These are phyloP conservation scores for Brasilioporus rufonigricans DNA, from an alignment of 768 basidiomycete species.

Conservation along the genomic window DNA sequence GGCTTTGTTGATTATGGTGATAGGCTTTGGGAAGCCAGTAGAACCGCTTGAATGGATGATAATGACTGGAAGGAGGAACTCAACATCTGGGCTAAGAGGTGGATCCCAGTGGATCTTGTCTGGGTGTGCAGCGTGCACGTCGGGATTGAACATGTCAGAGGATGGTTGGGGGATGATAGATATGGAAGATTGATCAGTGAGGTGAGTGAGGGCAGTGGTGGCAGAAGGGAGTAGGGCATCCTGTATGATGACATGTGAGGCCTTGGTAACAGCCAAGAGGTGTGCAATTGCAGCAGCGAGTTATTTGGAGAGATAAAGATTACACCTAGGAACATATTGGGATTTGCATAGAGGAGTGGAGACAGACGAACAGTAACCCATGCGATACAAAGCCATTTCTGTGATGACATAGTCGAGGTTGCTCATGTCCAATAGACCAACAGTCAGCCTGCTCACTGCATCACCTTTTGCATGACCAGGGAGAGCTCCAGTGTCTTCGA, in stretches of 20 bases:
- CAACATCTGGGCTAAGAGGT: slow-evolving; percentile 20
- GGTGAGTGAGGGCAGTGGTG: slow-evolving; percentile 11
- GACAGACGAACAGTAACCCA: slow-evolving; percentile 29
- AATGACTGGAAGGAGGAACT: slow-evolving; percentile 19
- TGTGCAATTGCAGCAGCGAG: slow-evolving; percentile 46
- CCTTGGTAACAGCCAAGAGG: slow-evolving; percentile 32
- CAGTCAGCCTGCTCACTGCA: slow-evolving; percentile 21
- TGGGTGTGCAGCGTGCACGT: slow-evolving; percentile 13
- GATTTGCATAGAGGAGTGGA: background rate
- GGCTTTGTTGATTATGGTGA: slow-evolving; percentile 35
- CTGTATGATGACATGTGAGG: slow-evolving; percentile 24
- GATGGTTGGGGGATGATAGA: slow-evolving; percentile 23
- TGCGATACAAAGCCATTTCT: slow-evolving; percentile 22
- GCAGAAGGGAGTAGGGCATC: slow-evolving; percentile 14
- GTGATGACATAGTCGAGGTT: slow-evolving; percentile 21
- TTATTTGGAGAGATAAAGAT: slow-evolving; percentile 44
- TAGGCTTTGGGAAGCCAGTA: slow-evolving; percentile 51
- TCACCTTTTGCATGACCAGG: slow-evolving; percentile 26
- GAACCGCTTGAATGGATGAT: slow-evolving; percentile 31
- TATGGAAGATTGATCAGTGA: slow-evolving; percentile 21
- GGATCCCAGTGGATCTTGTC: slow-evolving; percentile 24
- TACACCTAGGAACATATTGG: slow-evolving; percentile 11
- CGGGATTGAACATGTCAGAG: slow-evolving; percentile 12
- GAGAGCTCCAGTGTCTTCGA: slow-evolving; percentile 16
- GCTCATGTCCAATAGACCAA: slow-evolving; percentile 27